Base-by-base conservation (phyloP, 352 stramenopile species). In the Albugo laibachii region DNA sequence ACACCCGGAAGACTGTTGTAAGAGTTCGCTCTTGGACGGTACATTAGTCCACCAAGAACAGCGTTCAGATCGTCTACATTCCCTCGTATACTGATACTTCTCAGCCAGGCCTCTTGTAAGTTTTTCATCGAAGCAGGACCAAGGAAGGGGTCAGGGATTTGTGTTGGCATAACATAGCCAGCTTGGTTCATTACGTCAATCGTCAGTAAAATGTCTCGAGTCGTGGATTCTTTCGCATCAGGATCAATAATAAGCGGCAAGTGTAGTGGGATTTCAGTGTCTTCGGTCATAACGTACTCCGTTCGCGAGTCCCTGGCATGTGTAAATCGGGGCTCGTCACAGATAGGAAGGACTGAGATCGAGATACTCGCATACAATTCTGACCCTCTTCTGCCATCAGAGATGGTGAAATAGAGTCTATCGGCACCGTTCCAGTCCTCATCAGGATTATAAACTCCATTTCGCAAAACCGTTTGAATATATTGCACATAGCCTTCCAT, bases 391-490 rank as follows among this genome's bases (percentile, higher is more conserved):
- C 8, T 43, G 3, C 20, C 38, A 18, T 61, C 45, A 14, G 21
- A 34, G 2, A 64, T 57, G 0, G 47, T 57, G 8, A 85, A 34
- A 16, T 27, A 46, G 18, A 84, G 35, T n/a, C 61, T 45, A 15
- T 84, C 69, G 4, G 66, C 52, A 10, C 75, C 75, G 21, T 66
- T 79, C 66, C 70, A 86, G 52, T 86, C 54, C 36, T 13, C 31
- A 4, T 47, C 41, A 42, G 70, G 69, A 11, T 69, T 47, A 45
- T 82, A 88, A 19, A 16, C 42, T 54, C 14, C 49, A 43, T 44
- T 37, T 37, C 27, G 45, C 24, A 11, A 50, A 34, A 31, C 24
- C 3, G 24, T 31, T 31, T 31, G 3, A 3, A 31, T 31, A 31
- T 31, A 31, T 31, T 31, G 3, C 24, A 31, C 24, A 31, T 31